Percentiles rank a stretch among this genome's conserved stretches.
Conservation (phyloP, 768 basidiomycete genomes). For the Pholiota microspora region DNA sequence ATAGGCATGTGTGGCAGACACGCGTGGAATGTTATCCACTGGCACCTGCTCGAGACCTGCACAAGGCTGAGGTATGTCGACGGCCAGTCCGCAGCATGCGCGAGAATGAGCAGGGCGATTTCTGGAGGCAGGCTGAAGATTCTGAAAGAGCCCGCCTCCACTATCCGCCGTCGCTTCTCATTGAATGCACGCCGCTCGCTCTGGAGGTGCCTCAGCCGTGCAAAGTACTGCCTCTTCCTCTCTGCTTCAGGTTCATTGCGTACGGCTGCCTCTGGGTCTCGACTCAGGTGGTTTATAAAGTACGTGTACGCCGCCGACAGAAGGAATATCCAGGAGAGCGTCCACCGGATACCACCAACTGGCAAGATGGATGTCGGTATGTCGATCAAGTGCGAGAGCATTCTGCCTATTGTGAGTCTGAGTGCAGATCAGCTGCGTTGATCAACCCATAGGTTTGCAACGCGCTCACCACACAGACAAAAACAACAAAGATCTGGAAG, state of each 20-base stretch:
- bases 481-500: background rate
- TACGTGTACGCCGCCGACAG: conserved; percentile 24
- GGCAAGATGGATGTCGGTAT: conserved; percentile 10
- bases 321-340: conserved; percentile 22
- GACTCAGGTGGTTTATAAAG: conserved; percentile 19
- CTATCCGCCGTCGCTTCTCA: conserved; percentile 16
- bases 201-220: conserved; percentile 19
- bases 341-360: conserved; percentile 20
- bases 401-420: conserved; percentile 8
- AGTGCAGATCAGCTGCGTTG: background rate
- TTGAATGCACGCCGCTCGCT: conserved; percentile 22
- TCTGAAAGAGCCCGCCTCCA: conserved; percentile 21
- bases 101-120: conserved; percentile 28
- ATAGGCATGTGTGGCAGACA: conserved; percentile 34
- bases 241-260: conserved; percentile 3
- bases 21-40: conserved; percentile 28
- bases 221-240: conserved; percentile 17
- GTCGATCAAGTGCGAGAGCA: conserved; percentile 13
- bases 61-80: conserved; percentile 30
- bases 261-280: background rate
- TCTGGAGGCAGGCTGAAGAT: conserved; percentile 32
- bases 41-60: conserved; percentile 29
- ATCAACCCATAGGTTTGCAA: background rate
- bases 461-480: conserved; percentile 4
- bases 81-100: conserved; percentile 27